These are phyloP conservation scores for Lathyrus sativus DNA, from an alignment of 306 rosid genomes.

Conservation along the genomic window DNA sequence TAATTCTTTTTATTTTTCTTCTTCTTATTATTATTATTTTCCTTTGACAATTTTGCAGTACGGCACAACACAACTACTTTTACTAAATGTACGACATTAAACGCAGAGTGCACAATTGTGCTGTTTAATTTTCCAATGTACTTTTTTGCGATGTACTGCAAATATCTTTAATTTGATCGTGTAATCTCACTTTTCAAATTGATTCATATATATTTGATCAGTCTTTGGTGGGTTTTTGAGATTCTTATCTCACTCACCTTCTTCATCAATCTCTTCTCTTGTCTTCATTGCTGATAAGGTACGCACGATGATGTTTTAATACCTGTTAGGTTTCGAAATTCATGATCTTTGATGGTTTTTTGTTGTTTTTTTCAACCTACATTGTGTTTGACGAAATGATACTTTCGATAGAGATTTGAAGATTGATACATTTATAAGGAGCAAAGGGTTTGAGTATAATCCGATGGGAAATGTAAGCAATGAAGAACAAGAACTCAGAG, in stretches of 20 bases:
- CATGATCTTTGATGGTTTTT: neutral
- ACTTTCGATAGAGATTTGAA: neutral
- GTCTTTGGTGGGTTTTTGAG: conserved; percentile 9
- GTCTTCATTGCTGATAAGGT: conserved; percentile 7
- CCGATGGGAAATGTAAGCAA: conserved; percentile 44
- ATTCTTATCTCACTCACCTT: conserved; percentile 19
- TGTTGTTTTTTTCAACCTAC: no score
- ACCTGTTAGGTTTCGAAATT: neutral
- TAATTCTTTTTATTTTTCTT: neutral
- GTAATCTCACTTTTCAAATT: neutral
- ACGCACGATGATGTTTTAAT: conserved; percentile 1
- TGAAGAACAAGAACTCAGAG: conserved; percentile 46
- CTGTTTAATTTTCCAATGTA: neutral
- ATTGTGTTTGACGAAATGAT: no score
- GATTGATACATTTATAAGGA: conserved; percentile 20
- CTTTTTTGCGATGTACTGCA: neutral
- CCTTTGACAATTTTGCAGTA: conserved; percentile 17
- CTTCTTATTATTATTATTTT: neutral
- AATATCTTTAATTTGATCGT: neutral
- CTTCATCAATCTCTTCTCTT: neutral
- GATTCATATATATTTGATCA: neutral
- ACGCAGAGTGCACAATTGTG: neutral
- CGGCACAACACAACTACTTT: conserved; percentile 1
- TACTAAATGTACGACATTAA: conserved; percentile 10
- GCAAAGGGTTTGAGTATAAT: conserved; percentile 11